Base-by-base conservation (phyloP, 1,139 yeast species). In the Yamadazyma dendronema region DNA sequence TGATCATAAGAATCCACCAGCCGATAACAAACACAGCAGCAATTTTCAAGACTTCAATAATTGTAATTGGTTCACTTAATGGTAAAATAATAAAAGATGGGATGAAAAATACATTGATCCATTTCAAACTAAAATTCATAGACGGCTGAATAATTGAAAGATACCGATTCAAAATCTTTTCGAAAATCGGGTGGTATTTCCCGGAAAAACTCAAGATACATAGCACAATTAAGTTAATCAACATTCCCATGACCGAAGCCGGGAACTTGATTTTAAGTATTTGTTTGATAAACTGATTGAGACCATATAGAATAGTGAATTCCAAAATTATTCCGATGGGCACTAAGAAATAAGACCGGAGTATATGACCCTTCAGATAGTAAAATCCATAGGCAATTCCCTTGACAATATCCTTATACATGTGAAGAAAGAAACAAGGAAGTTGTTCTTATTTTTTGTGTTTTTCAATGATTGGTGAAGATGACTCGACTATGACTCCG, bases 51-150 rank as follows among this genome's bases (percentile, higher is more conserved):
- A 88, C 86, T 48, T 84, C 94, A 16, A 73, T 72, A 29, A 80
- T 79, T 11, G 82, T 67, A 32, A 85, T 81, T 42, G 74, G 73
- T 27, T 75, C 74, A 12, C 87, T 74, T 37, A 84, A 65, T 0
- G 94, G 92, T 34, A 85, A 68, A 1, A 81, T 74, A 19, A 84
- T 78, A 51, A 85, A 84, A 0, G 89, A 80, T 0, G 94, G 92
- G 1, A 86, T 79, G 65, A 85, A 85, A 54, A 80, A 84, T 8
- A 84, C 73, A 55, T 82, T 84, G 61, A 85, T 85, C 92, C 92
- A 85, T 39, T 83, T 70, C 40, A 85, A 64, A 2, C 83, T 67
- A 54, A 84, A 84, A 38, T 84, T 84, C 63, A 79, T 77, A 1
- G 86, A 81, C 1, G 85, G 76, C 38, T 80, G 80, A 37, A 81